Evolutionary conservation across 73 alveolate genomes (phyloP).

Genomic region (Paramecium primaurelia): DNA sequence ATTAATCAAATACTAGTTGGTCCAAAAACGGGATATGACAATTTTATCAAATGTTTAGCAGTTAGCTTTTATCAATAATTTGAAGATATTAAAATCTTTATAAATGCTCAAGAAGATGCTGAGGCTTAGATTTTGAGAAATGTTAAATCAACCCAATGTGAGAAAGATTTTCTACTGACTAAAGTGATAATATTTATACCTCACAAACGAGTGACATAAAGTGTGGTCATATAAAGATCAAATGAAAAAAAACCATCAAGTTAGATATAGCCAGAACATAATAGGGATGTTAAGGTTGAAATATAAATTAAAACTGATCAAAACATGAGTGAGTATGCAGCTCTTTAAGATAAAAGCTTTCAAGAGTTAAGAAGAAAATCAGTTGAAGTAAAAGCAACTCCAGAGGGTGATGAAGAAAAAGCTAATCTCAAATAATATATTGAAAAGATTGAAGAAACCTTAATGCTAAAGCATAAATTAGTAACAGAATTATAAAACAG

Average conservation of each 20-base stretch:
- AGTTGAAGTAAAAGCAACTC: background rate
- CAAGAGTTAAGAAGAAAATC: background rate
- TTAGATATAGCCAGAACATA: background rate
- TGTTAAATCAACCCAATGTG: background rate
- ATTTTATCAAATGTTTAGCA: background rate
- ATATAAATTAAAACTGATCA: background rate
- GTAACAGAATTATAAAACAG: background rate
- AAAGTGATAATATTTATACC: background rate
- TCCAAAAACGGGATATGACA: background rate
- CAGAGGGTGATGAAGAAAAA: background rate
- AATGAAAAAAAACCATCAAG: background rate
- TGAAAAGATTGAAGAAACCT: background rate
- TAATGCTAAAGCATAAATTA: conserved; percentile 13
- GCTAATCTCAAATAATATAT: background rate
- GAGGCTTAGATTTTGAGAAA: background rate
- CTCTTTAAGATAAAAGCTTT: background rate
- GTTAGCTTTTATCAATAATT: background rate
- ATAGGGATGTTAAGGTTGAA: background rate
- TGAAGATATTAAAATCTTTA: background rate
- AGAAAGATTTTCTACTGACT: background rate
- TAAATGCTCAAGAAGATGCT: background rate
- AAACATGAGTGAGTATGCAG: background rate
- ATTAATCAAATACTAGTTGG: background rate
- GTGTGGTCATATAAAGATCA: background rate
- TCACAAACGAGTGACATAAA: background rate